phyloP scores from a whole-genome alignment of 495 filamentous ascomycete species.

The Podospora tetraspora region DNA sequence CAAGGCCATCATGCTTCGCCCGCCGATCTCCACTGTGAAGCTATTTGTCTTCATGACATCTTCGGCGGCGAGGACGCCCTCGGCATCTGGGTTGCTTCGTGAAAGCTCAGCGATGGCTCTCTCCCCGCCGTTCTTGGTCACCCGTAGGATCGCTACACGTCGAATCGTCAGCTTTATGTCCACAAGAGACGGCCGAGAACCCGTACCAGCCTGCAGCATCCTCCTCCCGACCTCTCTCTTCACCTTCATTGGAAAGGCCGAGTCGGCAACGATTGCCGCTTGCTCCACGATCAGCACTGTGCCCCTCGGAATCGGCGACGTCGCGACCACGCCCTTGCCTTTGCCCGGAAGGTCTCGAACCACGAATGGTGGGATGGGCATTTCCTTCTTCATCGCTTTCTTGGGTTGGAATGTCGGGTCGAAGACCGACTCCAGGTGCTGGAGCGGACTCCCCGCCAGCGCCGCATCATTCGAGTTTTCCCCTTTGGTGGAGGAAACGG shows the following conservation, averaged over 20 bases:
- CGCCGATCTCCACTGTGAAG: constrained; percentile 19
- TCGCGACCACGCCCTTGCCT: constrained; percentile 33
- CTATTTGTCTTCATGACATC: constrained; percentile 34
- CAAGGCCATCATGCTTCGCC: constrained; percentile 16
- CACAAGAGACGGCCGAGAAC: background rate
- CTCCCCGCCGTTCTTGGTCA: constrained; percentile 17
- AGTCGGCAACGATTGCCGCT: constrained; percentile 25
- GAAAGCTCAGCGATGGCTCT: constrained; percentile 27
- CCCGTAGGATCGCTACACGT: constrained; percentile 19
- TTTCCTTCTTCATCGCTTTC: background rate
- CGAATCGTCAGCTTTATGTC: background rate
- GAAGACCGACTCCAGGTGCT: background rate
- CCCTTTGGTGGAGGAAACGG: background rate
- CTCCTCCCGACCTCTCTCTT: constrained; percentile 19
- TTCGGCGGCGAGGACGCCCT: constrained; percentile 24
- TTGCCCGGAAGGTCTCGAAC: constrained; percentile 27
- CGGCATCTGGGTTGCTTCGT: constrained; percentile 20
- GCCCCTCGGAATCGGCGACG: constrained; percentile 22
- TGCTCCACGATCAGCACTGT: constrained; percentile 30
- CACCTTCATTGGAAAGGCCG: constrained; percentile 23
- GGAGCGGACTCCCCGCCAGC: background rate
- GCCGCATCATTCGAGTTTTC: background rate
- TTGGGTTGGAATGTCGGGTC: background rate
- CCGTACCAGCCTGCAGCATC: constrained; percentile 19
- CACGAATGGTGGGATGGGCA: constrained; percentile 16